These are phyloP conservation scores for Septoria linicola DNA, from an alignment of 2,329 filamentous ascomycete species.

Conservation along the genomic window DNA sequence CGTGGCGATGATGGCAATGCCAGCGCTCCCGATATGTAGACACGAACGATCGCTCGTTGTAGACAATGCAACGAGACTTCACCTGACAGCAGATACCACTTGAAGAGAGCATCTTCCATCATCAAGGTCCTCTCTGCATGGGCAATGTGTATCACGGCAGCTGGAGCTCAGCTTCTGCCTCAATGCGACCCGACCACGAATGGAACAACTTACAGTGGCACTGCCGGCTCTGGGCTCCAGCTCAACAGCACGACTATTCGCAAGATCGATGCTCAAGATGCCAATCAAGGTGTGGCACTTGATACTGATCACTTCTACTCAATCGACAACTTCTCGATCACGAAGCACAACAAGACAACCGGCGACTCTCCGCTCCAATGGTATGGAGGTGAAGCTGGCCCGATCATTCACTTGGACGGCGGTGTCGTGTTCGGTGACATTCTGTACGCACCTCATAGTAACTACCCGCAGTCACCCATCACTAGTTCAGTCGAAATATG, in stretches of 20 bases:
- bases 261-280: slow-evolving; percentile 2
- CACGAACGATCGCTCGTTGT: too few relatives aligned
- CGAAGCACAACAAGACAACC: slow-evolving; percentile 12
- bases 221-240: slow-evolving; percentile 2
- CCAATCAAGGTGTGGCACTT: slow-evolving; percentile 7
- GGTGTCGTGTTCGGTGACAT: slow-evolving; percentile 10
- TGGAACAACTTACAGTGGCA: slow-evolving; percentile 6
- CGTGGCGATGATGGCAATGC: too few relatives aligned
- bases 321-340: slow-evolving; percentile 13
- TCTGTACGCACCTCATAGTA: slow-evolving; percentile 7
- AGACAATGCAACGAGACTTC: too few relatives aligned
- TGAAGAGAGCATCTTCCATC: too few relatives aligned
- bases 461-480: slow-evolving; percentile 6
- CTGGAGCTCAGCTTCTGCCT: slow-evolving; percentile 33
- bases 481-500: slow-evolving; percentile 5
- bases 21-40: too few relatives aligned
- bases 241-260: slow-evolving; percentile 8
- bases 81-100: too few relatives aligned
- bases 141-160: slow-evolving; percentile 37
- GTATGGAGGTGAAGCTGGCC: slow-evolving; percentile 1
- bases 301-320: slow-evolving; percentile 10
- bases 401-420: slow-evolving; percentile 6
- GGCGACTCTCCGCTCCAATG: slow-evolving; percentile 1
- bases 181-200: too few relatives aligned
- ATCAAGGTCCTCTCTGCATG: too few relatives aligned